These are phyloP conservation scores for Neofusicoccum kwambonambiense DNA, from an alignment of 2,329 filamentous ascomycete genomes.

Conservation along the genomic window DNA sequence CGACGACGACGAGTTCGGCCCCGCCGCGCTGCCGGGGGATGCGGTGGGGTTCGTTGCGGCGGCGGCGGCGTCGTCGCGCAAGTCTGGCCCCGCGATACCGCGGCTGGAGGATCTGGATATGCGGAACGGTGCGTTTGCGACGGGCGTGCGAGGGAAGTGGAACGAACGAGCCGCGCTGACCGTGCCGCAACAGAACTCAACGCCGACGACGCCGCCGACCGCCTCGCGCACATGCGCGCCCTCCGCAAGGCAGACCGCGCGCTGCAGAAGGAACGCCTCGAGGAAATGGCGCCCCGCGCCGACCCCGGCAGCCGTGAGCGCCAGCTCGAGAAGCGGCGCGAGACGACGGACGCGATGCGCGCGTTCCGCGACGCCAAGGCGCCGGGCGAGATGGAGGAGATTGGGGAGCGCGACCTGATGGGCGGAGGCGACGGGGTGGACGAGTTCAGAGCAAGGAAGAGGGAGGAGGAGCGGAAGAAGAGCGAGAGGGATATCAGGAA, in stretches of 20 bases:
- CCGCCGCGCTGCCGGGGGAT: conserved; percentile 38
- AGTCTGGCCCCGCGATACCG: conserved; percentile 63
- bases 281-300: conserved; percentile 80
- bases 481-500: conserved; percentile 82
- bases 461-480: conserved; percentile 62
- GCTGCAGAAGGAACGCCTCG: conserved; percentile 68
- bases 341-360: conserved; percentile 69
- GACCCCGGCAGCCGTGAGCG: conserved; percentile 81
- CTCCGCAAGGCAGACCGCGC: conserved; percentile 65
- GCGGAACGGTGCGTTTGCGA: conserved; percentile 43
- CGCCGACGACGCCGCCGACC: conserved; percentile 50
- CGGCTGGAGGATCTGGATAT: conserved; percentile 71
- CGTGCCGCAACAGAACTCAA: conserved; percentile 38
- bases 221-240: conserved; percentile 55
- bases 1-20: conserved; percentile 61
- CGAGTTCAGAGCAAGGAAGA: conserved; percentile 64
- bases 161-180: too few species aligned
- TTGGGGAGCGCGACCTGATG: conserved; percentile 75
- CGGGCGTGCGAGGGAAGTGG: too few species aligned
- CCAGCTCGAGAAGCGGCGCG: conserved; percentile 78
- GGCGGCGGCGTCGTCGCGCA: not conserved
- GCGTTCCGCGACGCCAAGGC: conserved; percentile 67
- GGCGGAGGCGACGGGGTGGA: conserved; percentile 67
- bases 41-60: not conserved
- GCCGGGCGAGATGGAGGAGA: conserved; percentile 59